Evolutionary conservation across 192 early-diverging fungal species (phyloP).

Genomic region (Podila horticola): DNA sequence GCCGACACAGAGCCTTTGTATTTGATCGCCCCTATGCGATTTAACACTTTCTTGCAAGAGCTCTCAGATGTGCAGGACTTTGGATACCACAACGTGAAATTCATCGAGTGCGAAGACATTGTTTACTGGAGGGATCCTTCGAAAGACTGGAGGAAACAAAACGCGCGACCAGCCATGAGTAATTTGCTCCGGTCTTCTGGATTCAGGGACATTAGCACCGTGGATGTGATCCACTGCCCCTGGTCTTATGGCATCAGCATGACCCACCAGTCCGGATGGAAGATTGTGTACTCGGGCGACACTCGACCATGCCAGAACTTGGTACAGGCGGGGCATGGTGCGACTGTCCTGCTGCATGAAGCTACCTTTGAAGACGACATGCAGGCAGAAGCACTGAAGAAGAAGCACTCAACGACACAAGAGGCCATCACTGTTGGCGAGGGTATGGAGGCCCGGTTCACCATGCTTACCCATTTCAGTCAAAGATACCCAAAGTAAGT

Average conservation of each 20-base stretch:
- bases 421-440: conserved; percentile 89
- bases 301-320: conserved; percentile 87
- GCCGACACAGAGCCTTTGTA: conserved; percentile 32
- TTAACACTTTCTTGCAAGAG: conserved; percentile 71
- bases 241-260: conserved; percentile 84
- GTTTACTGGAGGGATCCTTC: conserved; percentile 42
- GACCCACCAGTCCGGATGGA: conserved; percentile 77
- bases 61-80: conserved; percentile 75
- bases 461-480: conserved; percentile 95
- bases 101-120: conserved; percentile 64
- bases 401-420: conserved; percentile 85
- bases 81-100: conserved; percentile 60
- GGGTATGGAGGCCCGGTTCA: conserved; percentile 85
- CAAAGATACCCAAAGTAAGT: conserved; percentile 86
- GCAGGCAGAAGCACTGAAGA: conserved; percentile 75
- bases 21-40: conserved; percentile 68
- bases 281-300: conserved; percentile 92
- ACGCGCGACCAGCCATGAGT: conserved; percentile 3
- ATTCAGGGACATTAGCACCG: conserved; percentile 66
- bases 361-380: conserved; percentile 87
- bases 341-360: conserved; percentile 91
- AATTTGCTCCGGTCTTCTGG: conserved; percentile 55
- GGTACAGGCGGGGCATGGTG: conserved; percentile 71
- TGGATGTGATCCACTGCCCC: conserved; percentile 86
- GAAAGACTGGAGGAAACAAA: conserved; percentile 3